phyloP scores from a whole-genome alignment of 441 rosid genomes.

The Pelargonium australe region DNA sequence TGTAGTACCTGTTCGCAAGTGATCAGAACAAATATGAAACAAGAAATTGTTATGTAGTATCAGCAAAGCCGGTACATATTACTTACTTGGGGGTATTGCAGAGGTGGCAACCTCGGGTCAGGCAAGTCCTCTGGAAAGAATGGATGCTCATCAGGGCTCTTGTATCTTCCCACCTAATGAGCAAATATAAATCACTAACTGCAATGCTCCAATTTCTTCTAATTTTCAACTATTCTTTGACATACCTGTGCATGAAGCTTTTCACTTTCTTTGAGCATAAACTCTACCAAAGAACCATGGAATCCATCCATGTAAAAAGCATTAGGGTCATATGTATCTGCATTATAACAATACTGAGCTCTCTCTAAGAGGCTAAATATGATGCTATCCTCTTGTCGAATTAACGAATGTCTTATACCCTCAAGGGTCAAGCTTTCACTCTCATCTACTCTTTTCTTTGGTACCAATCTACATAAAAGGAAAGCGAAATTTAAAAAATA shows the following conservation, averaged over 20 bases:
- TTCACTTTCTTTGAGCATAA: conserved; percentile 73
- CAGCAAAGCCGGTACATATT: too few relatives aligned
- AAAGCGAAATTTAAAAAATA: conserved; percentile 12
- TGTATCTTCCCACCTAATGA: conserved; percentile 71
- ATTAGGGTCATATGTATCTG: conserved; percentile 64
- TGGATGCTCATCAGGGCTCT: conserved; percentile 93
- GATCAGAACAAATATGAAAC: conserved; percentile 9
- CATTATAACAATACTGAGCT: conserved; percentile 76
- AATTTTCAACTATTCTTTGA: background rate
- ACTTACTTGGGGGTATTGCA: conserved; percentile 68
- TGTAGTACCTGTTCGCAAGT: conserved; percentile 53
- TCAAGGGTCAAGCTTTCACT: conserved; percentile 72
- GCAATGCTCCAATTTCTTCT: background rate
- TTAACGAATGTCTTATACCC: conserved; percentile 60
- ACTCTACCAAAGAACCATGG: conserved; percentile 77
- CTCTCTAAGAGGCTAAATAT: conserved; percentile 76
- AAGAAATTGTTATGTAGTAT: background rate
- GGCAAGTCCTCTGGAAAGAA: conserved; percentile 74
- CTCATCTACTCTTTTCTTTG: conserved; percentile 60
- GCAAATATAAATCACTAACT: background rate
- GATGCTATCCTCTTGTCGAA: conserved; percentile 88
- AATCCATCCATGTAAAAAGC: conserved; percentile 74
- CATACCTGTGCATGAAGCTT: conserved; percentile 74
- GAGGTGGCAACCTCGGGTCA: conserved; percentile 69
- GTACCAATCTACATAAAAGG: conserved; percentile 33